Evolutionary conservation across 2,329 filamentous ascomycete genomes (phyloP), one percentile per base, ranked within the genome.

Genomic region (Talaromyces albobiverticillius): DNA sequence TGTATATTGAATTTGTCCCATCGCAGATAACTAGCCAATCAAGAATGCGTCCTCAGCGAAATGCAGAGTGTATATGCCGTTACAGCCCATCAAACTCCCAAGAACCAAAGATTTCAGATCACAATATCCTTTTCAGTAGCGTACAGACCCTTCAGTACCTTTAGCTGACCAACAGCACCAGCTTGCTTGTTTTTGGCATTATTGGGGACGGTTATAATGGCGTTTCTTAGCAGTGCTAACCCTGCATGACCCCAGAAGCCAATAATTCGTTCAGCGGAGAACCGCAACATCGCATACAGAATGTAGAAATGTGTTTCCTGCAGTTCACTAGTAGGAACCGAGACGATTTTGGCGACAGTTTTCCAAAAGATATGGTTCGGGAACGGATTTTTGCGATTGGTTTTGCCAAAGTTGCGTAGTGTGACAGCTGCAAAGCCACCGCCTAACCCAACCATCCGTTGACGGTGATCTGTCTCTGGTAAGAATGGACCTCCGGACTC

Each of bases 351-450:
- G 0, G 90, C 84, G 54, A 97, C 76, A 0, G 87, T 81, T 34
- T 78, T 80, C 94, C 94, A 99, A 76, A 94, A 97, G 53, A 92
- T 80, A 0, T 79, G 80, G 46, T 88, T 89, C 3, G 87, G 91
- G 71, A 83, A 94, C 0, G 87, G 91, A 61, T 92, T 92, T 43
- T 76, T 77, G 59, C 85, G 85, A 36, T 78, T 76, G 1, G 85
- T 82, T 59, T 82, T 86, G 58, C 82, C 83, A 66, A 95, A 96
- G 68, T 95, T 90, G 46, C 93, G 85, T 8, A 96, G 77, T 1
- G 90, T 84, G 34, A 97, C 79, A 1, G 92, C 84, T 0, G 91
- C 89, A 66, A 88, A 99, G 0, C 93, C 93, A 3, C 88, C 87
- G 1, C 85, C 90, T 0, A 96, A 77, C 0, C 91, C 93, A 3